A percentile compares a stretch with the other conserved stretches of the same genome.
Conservation (phyloP, 2,329 filamentous ascomycete genomes). For the Hypoxylon sp. region DNA sequence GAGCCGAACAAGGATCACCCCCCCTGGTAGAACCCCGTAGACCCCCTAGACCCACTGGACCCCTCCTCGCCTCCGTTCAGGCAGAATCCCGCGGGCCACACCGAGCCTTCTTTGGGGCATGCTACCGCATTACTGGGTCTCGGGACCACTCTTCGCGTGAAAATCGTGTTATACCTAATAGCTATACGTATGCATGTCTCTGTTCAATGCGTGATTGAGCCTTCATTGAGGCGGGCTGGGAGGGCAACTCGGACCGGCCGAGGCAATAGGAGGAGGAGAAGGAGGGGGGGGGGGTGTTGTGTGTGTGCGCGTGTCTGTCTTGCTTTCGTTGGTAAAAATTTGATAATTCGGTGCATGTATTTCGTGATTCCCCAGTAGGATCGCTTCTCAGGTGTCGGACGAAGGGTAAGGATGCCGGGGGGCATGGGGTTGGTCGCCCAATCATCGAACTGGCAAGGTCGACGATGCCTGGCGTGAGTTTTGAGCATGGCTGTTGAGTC, state of each 20-base stretch:
- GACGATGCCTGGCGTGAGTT: background rate
- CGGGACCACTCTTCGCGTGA: background rate
- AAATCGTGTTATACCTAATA: background rate
- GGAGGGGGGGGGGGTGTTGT: too few species aligned
- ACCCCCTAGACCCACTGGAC: conserved; percentile 7
- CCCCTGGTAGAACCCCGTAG: background rate
- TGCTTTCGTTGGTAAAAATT: conserved; percentile 7
- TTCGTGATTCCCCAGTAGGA: conserved; percentile 12
- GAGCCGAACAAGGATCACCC: conserved; percentile 1
- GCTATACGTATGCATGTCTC: conserved; percentile 8
- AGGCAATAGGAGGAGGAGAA: conserved; percentile 8
- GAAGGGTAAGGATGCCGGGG: background rate
- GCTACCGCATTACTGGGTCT: conserved; percentile 37
- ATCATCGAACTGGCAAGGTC: conserved; percentile 8
- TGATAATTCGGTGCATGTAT: background rate
- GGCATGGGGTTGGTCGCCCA: background rate
- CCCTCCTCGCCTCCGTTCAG: background rate
- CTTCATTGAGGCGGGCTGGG: background rate
- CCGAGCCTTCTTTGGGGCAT: conserved; percentile 37
- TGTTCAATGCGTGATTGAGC: background rate
- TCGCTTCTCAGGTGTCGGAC: conserved; percentile 4
- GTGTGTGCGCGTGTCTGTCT: background rate
- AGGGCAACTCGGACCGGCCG: conserved; percentile 31
- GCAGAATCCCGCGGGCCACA: conserved; percentile 31
- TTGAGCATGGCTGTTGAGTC: conserved; percentile 1